A percentile compares a stretch with the other conserved stretches of the same genome.
Evolutionary conservation across 148 eudicot genomes (phyloP).

Genomic region (Heliosperma pusillum): DNA sequence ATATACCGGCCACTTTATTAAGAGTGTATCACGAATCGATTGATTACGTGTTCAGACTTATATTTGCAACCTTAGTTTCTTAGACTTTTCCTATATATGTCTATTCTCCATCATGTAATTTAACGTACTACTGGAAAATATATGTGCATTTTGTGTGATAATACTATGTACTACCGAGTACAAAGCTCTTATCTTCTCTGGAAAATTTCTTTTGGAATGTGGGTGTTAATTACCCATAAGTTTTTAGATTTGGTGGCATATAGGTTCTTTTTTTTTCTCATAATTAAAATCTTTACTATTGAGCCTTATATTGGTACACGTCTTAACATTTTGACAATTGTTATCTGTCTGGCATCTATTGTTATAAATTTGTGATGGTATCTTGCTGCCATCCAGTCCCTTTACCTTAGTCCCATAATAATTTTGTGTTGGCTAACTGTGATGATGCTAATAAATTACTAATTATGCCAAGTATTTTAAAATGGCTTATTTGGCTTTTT

Average conservation of each 20-base stretch:
- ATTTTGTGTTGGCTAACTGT: background rate
- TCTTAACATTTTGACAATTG: background rate
- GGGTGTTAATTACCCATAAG: background rate
- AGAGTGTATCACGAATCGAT: background rate
- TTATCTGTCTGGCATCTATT: background rate
- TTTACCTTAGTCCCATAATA: background rate
- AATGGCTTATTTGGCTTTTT: background rate
- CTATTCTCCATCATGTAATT: background rate
- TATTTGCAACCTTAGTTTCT: background rate
- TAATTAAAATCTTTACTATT: background rate
- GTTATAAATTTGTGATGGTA: background rate
- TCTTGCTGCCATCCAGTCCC: background rate
- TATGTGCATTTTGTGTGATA: background rate
- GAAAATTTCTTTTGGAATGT: background rate
- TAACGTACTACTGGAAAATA: background rate
- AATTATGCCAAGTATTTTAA: background rate
- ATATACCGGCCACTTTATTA: background rate
- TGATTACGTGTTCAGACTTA: background rate
- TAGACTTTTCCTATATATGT: background rate
- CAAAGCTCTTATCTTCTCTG: background rate
- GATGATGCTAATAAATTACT: background rate
- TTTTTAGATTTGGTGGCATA: background rate
- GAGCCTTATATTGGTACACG: background rate
- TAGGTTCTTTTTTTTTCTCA: background rate
- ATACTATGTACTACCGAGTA: background rate